Evolutionary conservation across 495 filamentous ascomycete species (phyloP).

Genomic region (Entonaema liquescens): DNA sequence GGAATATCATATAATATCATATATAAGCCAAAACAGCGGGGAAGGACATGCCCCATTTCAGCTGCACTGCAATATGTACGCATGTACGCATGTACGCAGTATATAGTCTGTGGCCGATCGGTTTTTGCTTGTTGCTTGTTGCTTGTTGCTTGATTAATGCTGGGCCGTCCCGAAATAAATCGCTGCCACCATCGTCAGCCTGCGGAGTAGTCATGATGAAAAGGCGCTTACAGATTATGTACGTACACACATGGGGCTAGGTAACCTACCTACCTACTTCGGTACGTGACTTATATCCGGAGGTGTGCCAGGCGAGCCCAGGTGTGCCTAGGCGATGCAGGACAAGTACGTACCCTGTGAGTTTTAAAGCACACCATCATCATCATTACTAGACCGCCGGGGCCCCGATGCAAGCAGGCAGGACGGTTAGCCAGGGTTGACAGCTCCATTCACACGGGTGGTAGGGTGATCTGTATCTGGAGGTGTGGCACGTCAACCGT

Average conservation of each 20-base stretch:
- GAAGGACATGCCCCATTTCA: not conserved
- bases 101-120: not conserved
- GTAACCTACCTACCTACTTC: conserved; percentile 23
- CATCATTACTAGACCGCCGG: conserved; percentile 16
- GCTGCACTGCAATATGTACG: not conserved
- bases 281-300: conserved; percentile 40
- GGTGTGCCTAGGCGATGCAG: conserved; percentile 25
- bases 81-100: not conserved
- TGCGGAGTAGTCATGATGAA: conserved; percentile 17
- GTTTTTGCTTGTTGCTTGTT: not conserved
- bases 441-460: conserved; percentile 46
- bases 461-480: conserved; percentile 45
- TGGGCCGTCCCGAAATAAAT: conserved; percentile 12
- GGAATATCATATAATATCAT: not conserved
- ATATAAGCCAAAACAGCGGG: conserved; percentile 4
- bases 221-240: conserved; percentile 12
- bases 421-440: conserved; percentile 39
- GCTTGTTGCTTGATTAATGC: conserved; percentile 2
- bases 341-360: conserved; percentile 18
- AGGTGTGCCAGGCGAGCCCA: conserved; percentile 28
- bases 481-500: conserved; percentile 41
- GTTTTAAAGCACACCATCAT: conserved; percentile 37
- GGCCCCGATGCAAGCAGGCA: conserved; percentile 32
- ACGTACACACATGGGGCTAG: conserved; percentile 7
- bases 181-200: conserved; percentile 14